A percentile compares a stretch with the other conserved stretches of the same genome.
Evolutionary conservation across 495 filamentous ascomycete species (phyloP).

Genomic region (Xylaria scruposa): DNA sequence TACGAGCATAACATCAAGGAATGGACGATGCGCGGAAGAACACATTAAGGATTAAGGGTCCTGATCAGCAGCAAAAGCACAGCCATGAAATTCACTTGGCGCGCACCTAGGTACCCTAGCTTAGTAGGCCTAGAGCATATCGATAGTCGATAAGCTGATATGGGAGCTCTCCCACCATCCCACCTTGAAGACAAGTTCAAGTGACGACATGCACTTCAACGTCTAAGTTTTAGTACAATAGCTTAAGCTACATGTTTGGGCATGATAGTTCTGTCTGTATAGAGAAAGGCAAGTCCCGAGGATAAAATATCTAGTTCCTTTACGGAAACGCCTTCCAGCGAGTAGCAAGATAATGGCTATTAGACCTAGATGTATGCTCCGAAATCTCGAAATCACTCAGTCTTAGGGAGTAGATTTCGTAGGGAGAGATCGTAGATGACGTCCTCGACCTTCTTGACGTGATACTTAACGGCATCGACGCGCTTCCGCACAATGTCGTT

Average conservation of each 20-base stretch:
- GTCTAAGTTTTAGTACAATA: background rate
- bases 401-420: constrained; percentile 75
- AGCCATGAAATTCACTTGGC: constrained; percentile 9
- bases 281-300: background rate
- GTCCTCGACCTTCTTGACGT: constrained; percentile 97
- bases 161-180: constrained; percentile 20
- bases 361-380: background rate
- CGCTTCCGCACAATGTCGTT: constrained; percentile 89
- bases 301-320: background rate
- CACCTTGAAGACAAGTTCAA: background rate
- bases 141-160: constrained; percentile 22
- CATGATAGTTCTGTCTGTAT: background rate
- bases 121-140: background rate
- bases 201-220: constrained; percentile 3
- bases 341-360: background rate
- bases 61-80: background rate
- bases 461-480: constrained; percentile 94
- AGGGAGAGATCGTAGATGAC: constrained; percentile 94
- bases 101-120: too few relatives aligned
- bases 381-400: constrained; percentile 18
- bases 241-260: background rate
- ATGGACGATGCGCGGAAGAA: background rate
- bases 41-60: background rate
- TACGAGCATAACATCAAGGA: background rate
- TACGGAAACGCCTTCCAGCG: background rate